Evolutionary conservation across 1,284 basidiomycete genomes (phyloP).

Genomic region (Boletellus deceptivus): DNA sequence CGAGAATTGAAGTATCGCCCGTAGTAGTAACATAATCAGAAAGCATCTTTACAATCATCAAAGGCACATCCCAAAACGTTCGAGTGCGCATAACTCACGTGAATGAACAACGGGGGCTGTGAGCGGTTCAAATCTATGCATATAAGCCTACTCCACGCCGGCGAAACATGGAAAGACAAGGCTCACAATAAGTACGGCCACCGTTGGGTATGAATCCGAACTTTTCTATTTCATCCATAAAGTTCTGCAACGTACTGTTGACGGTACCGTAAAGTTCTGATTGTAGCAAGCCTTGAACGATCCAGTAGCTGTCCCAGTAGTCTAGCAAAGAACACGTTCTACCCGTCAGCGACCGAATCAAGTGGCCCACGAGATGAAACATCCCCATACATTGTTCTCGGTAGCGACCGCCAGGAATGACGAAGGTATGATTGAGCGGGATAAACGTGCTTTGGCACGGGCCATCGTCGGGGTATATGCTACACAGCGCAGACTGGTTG

Average conservation of each 20-base stretch:
- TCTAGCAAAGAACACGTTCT: conserved; percentile 35
- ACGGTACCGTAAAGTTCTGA: conserved; percentile 74
- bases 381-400: conserved; percentile 55
- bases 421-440: conserved; percentile 86
- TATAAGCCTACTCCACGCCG: neutral
- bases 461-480: conserved; percentile 39
- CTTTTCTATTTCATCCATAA: conserved; percentile 85
- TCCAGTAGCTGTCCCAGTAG: conserved; percentile 89
- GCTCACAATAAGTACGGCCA: conserved; percentile 74
- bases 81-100: conserved; percentile 42
- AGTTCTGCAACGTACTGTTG: conserved; percentile 81
- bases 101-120: conserved; percentile 85
- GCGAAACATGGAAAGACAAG: conserved; percentile 7
- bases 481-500: conserved; percentile 69
- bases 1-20: conserved; percentile 62
- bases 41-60: conserved; percentile 52
- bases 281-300: conserved; percentile 78
- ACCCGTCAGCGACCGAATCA: too few species aligned
- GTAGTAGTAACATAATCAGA: conserved; percentile 58
- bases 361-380: too few species aligned
- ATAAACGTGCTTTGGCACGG: conserved; percentile 81
- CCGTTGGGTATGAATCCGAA: conserved; percentile 93
- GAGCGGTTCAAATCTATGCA: conserved; percentile 77
- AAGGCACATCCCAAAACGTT: neutral
- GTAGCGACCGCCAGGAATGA: conserved; percentile 82